Conservation (phyloP, 805 yeast species). For the Kuraishia borneana region DNA sequence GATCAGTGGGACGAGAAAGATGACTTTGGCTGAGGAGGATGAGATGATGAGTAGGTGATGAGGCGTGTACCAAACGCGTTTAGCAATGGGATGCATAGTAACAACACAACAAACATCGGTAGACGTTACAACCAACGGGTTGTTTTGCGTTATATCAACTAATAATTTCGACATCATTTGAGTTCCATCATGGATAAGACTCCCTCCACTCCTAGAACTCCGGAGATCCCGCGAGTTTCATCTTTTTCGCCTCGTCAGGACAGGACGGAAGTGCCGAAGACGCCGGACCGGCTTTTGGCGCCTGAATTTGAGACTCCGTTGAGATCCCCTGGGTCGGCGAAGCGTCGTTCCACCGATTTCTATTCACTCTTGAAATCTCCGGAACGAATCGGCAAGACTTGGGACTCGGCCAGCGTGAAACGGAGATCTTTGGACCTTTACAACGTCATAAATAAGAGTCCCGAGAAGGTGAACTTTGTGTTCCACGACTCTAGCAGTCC, state of each 20-base stretch:
- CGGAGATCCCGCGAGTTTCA: neutral
- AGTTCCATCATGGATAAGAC: neutral
- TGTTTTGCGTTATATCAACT: too few species aligned
- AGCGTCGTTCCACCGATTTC: constrained; percentile 21
- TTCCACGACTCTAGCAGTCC: constrained; percentile 19
- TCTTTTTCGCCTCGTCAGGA: neutral
- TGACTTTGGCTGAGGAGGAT: constrained; percentile 21
- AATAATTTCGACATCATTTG: too few species aligned
- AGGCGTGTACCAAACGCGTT: neutral
- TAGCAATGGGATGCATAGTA: neutral
- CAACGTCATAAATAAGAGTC: constrained; percentile 12
- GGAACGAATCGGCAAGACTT: constrained; percentile 10
- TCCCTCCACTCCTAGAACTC: neutral
- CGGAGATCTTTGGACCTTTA: constrained; percentile 20
- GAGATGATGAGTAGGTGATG: constrained; percentile 9
- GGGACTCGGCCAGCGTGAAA: constrained; percentile 10
- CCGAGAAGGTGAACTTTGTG: constrained; percentile 13
- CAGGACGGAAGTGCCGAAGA: constrained; percentile 9
- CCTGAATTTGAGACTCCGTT: constrained; percentile 20
- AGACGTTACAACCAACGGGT: too few species aligned
- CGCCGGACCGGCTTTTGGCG: constrained; percentile 16
- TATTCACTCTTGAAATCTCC: constrained; percentile 24
- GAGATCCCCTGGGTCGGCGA: constrained; percentile 20
- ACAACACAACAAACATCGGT: too few species aligned
- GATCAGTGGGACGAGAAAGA: constrained; percentile 12